Conservation (phyloP, 192 early-diverging fungal species). For the Chytriomyces hyalinus region DNA sequence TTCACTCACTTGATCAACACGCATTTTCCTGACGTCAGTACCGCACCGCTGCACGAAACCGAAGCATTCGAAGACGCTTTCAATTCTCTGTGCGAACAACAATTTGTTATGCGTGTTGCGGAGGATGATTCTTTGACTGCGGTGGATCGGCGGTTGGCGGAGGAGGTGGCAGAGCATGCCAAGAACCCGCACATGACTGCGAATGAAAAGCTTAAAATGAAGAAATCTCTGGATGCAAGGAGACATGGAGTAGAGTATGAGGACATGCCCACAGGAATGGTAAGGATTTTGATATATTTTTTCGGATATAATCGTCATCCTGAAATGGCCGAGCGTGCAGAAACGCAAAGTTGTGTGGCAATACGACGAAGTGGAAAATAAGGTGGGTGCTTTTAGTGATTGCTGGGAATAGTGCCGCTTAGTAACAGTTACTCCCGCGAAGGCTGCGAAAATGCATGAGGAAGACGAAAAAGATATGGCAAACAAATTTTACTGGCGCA, state of each 20-base stretch:
- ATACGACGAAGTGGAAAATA: conserved; percentile 40
- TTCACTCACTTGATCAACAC: conserved; percentile 1
- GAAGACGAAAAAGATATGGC: conserved; percentile 33
- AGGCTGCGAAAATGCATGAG: conserved; percentile 37
- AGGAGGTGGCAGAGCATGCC: conserved; percentile 42
- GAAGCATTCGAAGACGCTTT: conserved; percentile 35
- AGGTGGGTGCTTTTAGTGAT: conserved; percentile 17
- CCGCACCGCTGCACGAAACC: conserved; percentile 6
- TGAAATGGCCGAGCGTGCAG: not conserved
- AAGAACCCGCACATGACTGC: conserved; percentile 47
- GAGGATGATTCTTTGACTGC: conserved; percentile 36
- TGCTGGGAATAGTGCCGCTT: not conserved
- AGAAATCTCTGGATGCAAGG: conserved; percentile 27
- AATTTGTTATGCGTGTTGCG: conserved; percentile 34
- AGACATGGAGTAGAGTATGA: conserved; percentile 36
- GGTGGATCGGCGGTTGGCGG: conserved; percentile 38
- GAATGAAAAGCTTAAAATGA: conserved; percentile 50
- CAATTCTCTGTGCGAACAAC: conserved; percentile 28
- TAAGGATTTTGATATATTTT: conserved; percentile 10
- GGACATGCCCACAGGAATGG: conserved; percentile 33
- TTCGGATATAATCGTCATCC: not conserved
- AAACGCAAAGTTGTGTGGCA: conserved; percentile 47
- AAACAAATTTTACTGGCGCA: conserved; percentile 14
- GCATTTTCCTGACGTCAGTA: not conserved
- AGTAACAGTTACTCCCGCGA: not conserved